phyloP scores from a whole-genome alignment of 2,329 filamentous ascomycete species.

The Sclerotiophoma versabilis region DNA sequence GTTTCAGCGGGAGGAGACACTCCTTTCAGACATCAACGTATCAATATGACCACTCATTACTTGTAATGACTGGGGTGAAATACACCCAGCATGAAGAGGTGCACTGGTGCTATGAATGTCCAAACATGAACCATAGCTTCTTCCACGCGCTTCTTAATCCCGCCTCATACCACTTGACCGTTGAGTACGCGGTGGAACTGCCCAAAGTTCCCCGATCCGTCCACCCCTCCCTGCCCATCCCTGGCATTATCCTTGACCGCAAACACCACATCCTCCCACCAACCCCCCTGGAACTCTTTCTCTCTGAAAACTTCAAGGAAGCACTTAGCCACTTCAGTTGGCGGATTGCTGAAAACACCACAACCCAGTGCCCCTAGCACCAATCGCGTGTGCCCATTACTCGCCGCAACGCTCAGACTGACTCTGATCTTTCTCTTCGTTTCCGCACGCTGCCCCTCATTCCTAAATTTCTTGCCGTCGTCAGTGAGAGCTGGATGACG shows the following conservation, averaged over 20 bases:
- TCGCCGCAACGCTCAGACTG: conserved; percentile 66
- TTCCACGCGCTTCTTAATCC: no score
- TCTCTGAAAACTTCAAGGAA: conserved; percentile 69
- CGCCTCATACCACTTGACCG: conserved; percentile 31
- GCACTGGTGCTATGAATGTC: no score
- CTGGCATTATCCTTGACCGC: conserved; percentile 60
- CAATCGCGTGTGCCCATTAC: conserved; percentile 62
- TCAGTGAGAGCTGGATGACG: conserved; percentile 48
- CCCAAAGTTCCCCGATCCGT: conserved; percentile 59
- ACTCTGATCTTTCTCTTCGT: conserved; percentile 71
- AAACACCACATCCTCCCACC: conserved; percentile 71
- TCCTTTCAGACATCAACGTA: background rate
- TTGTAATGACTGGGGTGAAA: no score
- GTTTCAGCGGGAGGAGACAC: no score
- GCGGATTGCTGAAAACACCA: conserved; percentile 70
- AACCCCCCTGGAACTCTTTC: conserved; percentile 67
- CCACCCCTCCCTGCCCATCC: conserved; percentile 32
- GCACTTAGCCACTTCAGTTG: conserved; percentile 65
- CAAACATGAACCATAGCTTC: no score
- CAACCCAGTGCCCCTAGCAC: conserved; percentile 75
- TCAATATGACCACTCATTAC: no score
- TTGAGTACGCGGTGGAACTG: conserved; percentile 51
- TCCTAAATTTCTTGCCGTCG: conserved; percentile 24
- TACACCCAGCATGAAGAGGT: no score
- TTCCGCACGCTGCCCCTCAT: conserved; percentile 55